A percentile compares a stretch with the other conserved stretches of the same genome.
phyloP scores from a whole-genome alignment of 192 early-diverging fungal genomes.

The Cladochytrium replicatum region DNA sequence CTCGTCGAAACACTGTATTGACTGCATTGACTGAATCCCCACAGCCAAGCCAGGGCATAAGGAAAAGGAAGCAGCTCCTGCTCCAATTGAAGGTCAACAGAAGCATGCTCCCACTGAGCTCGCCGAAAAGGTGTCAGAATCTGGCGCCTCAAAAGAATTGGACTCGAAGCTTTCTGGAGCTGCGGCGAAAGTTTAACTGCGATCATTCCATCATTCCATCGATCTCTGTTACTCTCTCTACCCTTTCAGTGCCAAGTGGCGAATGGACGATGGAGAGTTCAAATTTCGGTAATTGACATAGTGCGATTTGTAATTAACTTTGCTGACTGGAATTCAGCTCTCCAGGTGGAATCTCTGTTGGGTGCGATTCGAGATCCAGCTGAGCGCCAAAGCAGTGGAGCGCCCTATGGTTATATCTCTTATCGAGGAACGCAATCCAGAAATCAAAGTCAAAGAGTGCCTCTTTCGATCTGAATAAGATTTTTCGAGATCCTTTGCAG shows the following conservation, averaged over 20 bases:
- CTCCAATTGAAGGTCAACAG: conserved; percentile 37
- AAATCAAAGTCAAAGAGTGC: conserved; percentile 28
- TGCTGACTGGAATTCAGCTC: too few relatives aligned
- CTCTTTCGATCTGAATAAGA: conserved; percentile 45
- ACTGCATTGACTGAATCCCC: too few relatives aligned
- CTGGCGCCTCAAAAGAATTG: conserved; percentile 65
- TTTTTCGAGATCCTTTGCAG: conserved; percentile 56
- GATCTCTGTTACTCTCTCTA: too few relatives aligned
- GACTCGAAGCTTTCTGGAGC: conserved; percentile 66
- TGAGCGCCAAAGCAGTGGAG: conserved; percentile 67
- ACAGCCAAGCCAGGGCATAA: conserved; percentile 1
- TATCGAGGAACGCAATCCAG: conserved; percentile 58
- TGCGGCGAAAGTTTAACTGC: conserved; percentile 48
- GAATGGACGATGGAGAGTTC: conserved; percentile 76
- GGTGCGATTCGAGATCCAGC: conserved; percentile 66
- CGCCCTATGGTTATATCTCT: conserved; percentile 57
- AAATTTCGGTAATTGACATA: conserved; percentile 54
- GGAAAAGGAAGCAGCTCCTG: too few relatives aligned
- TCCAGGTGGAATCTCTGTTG: conserved; percentile 65
- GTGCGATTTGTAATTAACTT: conserved; percentile 1
- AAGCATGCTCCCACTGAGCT: conserved; percentile 60
- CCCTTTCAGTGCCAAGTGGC: too few relatives aligned
- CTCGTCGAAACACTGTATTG: conserved; percentile 34
- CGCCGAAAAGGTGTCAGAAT: conserved; percentile 76
- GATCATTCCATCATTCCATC: conserved; percentile 72